Conservation (phyloP, 2,329 filamentous ascomycete species). For the Venturia effusa region DNA sequence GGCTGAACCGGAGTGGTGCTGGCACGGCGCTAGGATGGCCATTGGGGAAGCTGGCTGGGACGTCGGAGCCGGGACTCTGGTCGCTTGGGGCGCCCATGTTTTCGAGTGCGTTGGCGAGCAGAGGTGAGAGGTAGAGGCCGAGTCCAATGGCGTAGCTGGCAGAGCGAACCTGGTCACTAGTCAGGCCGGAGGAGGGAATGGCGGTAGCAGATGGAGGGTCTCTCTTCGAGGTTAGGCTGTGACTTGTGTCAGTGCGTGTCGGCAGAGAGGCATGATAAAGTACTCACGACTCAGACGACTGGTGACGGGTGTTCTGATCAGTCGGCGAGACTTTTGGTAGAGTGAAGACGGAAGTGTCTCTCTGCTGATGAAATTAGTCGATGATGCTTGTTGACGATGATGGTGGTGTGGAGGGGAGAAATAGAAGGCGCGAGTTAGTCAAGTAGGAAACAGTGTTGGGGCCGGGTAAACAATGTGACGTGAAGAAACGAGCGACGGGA, state of each 20-base stretch:
- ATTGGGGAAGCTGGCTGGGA: not conserved
- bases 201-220: not conserved
- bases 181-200: not conserved
- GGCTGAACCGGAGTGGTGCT: slow-evolving; percentile 1
- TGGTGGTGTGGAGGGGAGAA: not conserved
- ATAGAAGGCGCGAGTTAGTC: not conserved
- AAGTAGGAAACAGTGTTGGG: not conserved
- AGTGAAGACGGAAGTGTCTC: not conserved
- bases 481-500: not conserved
- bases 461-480: slow-evolving; percentile 1
- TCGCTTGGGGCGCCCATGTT: not conserved
- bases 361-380: not conserved
- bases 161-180: not conserved
- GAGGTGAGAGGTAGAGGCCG: not conserved
- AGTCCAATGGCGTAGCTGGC: not conserved
- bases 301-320: not conserved
- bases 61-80: not conserved
- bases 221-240: not conserved
- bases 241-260: not conserved
- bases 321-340: not conserved
- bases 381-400: not conserved
- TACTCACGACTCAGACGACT: not conserved
- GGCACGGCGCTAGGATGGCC: slow-evolving; percentile 5
- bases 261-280: not conserved
- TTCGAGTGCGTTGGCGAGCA: not conserved